Conservation (phyloP, 345 rosid species). For the Euphorbia peplus region DNA sequence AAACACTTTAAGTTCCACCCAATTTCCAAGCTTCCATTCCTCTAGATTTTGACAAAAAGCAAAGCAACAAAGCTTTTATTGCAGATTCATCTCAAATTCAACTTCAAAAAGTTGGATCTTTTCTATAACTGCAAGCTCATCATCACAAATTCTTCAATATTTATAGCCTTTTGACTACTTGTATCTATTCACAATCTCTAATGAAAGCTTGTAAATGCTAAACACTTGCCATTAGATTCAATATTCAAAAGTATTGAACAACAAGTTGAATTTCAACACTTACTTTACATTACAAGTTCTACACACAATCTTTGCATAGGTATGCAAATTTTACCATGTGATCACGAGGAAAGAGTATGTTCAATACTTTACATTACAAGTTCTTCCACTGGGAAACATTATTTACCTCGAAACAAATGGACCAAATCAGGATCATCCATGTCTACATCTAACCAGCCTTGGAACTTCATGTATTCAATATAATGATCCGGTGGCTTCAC, state of each 20-base stretch:
- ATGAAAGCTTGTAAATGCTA: not conserved
- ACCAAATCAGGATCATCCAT: conserved; percentile 75
- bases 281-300: not conserved
- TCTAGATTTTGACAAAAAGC: conserved; percentile 3
- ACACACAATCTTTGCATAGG: not conserved
- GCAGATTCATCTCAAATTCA: not conserved
- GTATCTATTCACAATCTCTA: not conserved
- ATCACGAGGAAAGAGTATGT: too few species aligned
- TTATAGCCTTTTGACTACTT: not conserved
- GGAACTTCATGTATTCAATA: conserved; percentile 53
- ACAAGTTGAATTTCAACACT: not conserved
- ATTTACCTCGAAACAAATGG: conserved; percentile 50
- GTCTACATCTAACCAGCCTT: conserved; percentile 66
- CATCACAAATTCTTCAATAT: not conserved
- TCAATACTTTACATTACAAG: not conserved
- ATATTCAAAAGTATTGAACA: not conserved
- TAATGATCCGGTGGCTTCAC: conserved; percentile 72
- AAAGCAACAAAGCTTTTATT: not conserved
- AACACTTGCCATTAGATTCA: not conserved
- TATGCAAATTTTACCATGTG: not conserved
- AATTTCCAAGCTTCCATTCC: not conserved
- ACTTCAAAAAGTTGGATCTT: too few species aligned
- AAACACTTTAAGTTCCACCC: not conserved
- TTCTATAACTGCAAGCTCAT: not conserved
- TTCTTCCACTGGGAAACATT: not conserved